Conservation (phyloP, 2,329 filamentous ascomycete species). For the Cladosporium velox region DNA sequence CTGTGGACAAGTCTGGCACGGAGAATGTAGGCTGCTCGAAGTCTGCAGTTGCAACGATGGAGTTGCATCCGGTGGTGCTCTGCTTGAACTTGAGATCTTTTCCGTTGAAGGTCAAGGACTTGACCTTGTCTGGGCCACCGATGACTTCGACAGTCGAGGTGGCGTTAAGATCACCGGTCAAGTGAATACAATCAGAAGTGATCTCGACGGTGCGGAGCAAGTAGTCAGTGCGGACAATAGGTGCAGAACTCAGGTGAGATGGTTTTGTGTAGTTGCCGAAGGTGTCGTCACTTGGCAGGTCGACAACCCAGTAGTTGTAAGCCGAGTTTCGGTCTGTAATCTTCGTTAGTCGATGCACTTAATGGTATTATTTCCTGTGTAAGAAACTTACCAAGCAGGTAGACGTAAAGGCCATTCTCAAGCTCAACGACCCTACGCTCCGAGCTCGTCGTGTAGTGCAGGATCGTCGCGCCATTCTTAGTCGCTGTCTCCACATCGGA, state of each 20-base stretch:
- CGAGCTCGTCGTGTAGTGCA: slow-evolving; percentile 59
- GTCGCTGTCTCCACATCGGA: slow-evolving; percentile 39
- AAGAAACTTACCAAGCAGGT: slow-evolving; percentile 53
- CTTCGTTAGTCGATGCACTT: no score
- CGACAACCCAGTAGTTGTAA: slow-evolving; percentile 69
- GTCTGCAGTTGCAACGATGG: slow-evolving; percentile 53
- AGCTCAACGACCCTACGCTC: slow-evolving; percentile 56
- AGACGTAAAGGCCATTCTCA: slow-evolving; percentile 53
- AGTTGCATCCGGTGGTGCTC: slow-evolving; percentile 48
- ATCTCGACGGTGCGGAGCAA: slow-evolving; percentile 62
- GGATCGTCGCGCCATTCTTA: slow-evolving; percentile 48
- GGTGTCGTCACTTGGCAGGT: slow-evolving; percentile 47
- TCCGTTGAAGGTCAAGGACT: slow-evolving; percentile 65
- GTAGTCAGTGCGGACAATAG: slow-evolving; percentile 65
- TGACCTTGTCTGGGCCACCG: slow-evolving; percentile 56
- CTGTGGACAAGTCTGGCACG: slow-evolving; percentile 59
- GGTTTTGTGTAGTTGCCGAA: slow-evolving; percentile 38
- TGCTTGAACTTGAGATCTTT: slow-evolving; percentile 39
- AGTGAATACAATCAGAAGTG: slow-evolving; percentile 56
- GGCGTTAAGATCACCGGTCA: slow-evolving; percentile 72
- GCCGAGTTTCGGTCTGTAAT: slow-evolving; percentile 62
- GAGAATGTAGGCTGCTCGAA: slow-evolving; percentile 54
- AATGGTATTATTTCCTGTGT: no score
- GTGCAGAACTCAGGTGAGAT: slow-evolving; percentile 41
- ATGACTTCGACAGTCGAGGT: slow-evolving; percentile 70